Base-by-base conservation (phyloP, 2,329 filamentous ascomycete genomes). In the Cladosporium sphaerospermum region DNA sequence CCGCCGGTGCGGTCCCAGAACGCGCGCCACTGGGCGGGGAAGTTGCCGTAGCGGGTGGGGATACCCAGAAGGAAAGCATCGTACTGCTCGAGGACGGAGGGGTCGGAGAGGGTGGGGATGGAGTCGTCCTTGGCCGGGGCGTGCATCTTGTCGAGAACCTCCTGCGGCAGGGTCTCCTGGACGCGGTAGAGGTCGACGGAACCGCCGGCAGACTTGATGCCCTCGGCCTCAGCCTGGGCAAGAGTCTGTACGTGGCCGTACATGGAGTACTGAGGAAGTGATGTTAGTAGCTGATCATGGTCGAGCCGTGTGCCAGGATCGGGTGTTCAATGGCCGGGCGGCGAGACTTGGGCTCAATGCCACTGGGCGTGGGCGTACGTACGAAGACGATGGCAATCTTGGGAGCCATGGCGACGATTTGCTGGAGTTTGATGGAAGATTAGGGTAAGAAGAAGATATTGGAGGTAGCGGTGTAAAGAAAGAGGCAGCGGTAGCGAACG, bases 41-140 rank as follows among this genome's bases (percentile, higher is more conserved):
- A 96, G 83, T 95, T 97, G 65, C 93, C 93, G 76, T 89, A 99
- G 62, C 93, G 83, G 48, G 93, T 99, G 56, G 93, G 93, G 71
- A 97, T 93, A 61, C 93, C 93, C 65, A 97, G 81, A 59, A 99
- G 84, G 77, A 96, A 85, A 61, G 78, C 93, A 67, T 97, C 91
- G 76, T 95, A 97, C 53, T 68, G 61, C 67, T 84, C 81, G 41
- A 96, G 84, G 32, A 71, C 75, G 10, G 79, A 69, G 46, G 80
- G 78, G 63, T 78, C 75, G 55, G 84, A 77, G 62, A 89, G 71
- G 54, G 84, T 61, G 14, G 66, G 80, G 69, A 93, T 75, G 67
- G 81, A 77, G 59, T 79, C 69, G 64, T 80, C 71, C 78, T 96
- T 95, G 61, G 83, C 68, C 4, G 90, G 87, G 31, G 93, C 93